A percentile compares a stretch with the other conserved stretches of the same genome.
Evolutionary conservation across 164 flowering plant genomes (phyloP).

Genomic region (Piper longum): DNA sequence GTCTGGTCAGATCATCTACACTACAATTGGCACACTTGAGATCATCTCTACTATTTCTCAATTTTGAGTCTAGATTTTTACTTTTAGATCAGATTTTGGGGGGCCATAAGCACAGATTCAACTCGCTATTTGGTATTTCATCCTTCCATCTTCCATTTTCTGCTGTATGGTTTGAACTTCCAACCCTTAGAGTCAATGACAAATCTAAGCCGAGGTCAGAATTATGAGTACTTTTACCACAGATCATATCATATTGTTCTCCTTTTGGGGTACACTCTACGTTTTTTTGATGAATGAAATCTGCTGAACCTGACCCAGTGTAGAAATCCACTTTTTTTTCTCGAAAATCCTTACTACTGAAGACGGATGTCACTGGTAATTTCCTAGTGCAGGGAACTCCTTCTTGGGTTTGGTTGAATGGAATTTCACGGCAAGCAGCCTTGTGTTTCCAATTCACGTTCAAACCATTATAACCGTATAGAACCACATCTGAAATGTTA

Average conservation of each 20-base stretch:
- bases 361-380: constrained; percentile 6
- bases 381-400: constrained; percentile 7
- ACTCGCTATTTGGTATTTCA: constrained; percentile 13
- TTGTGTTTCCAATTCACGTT: not conserved
- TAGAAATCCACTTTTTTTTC: not conserved
- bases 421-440: constrained; percentile 6
- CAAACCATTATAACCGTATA: no score
- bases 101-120: constrained; percentile 35
- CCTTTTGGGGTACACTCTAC: not conserved
- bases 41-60: not conserved
- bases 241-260: constrained; percentile 3
- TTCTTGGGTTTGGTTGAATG: constrained; percentile 2
- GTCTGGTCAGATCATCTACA: constrained; percentile 72
- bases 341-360: not conserved
- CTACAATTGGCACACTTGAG: constrained; percentile 28
- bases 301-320: not conserved
- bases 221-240: constrained; percentile 20
- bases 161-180: constrained; percentile 1
- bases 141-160: constrained; percentile 4
- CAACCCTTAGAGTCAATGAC: constrained; percentile 25
- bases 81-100: not conserved
- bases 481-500: no score
- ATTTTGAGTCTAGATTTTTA: constrained; percentile 7
- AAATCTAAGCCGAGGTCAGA: constrained; percentile 39
- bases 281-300: not conserved